Base-by-base conservation (phyloP, 768 basidiomycete species). In the Suillus bovinus region DNA sequence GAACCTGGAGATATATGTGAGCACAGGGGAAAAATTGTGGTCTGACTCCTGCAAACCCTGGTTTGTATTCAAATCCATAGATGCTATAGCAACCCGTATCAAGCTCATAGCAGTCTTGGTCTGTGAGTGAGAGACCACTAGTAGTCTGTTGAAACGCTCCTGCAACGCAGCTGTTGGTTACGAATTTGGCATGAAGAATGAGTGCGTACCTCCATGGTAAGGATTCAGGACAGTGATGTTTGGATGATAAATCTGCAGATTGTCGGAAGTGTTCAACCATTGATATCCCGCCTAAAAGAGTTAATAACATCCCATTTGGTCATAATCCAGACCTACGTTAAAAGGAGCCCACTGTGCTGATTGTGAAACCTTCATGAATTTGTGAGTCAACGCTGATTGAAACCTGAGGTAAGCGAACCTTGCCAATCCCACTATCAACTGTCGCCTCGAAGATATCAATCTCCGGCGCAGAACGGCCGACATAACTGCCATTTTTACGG, bases 371-470 rank as follows among this genome's bases (percentile, higher is more conserved):
- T 81, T 71, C 8, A 55, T 58, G 56, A 47, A 65, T 42, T 56
- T 62, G 66, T 53, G 67, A 58, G 41, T 24, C 16, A 22, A 67
- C 2, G 20, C 38, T 34, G 20, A 49, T 56, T 44, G 2, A 54
- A 47, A 64, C 60, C 53, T 63, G 46, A 22, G 33, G 22, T 5
- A 59, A 29, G 58, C 70, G 69, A 46, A 77, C 76, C 74, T 81
- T 79, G 47, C 73, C 73, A 7, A 71, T 14, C 24, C 67, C 71
- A 56, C 0, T 1, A 61, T 74, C 74, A 49, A 74, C 70, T 2
- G 72, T 74, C 3, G 85, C 85, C 65, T 86, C 86, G 61, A 87
- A 78, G 47, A 86, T 73, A 67, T 87, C 86, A 42, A 86, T 85
- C 67, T 87, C 86, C 8, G 86, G 86, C 22, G 86, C 85, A 3